phyloP scores from a whole-genome alignment of 768 basidiomycete species.

The Mycena vulgaris region DNA sequence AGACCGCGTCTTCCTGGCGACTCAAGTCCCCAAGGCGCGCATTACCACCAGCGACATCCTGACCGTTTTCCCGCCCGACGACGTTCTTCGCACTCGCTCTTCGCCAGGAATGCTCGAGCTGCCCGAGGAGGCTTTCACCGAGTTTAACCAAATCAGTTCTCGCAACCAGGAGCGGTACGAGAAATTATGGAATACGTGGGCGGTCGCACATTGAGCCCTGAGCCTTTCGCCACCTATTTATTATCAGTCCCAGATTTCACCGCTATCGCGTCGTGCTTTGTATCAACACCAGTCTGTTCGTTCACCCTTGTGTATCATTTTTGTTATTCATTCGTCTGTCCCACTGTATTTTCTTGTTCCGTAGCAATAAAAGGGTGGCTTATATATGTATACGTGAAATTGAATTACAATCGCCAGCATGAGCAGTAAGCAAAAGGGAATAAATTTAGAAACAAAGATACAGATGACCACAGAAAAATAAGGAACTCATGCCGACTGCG shows the following conservation, averaged over 20 bases:
- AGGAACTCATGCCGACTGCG: conserved; percentile 37
- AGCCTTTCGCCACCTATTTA: not conserved
- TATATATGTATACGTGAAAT: no score
- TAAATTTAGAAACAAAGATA: conserved; percentile 29
- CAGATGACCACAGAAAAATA: not conserved
- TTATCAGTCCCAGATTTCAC: conserved; percentile 21
- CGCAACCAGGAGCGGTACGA: conserved; percentile 71
- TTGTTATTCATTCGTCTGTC: not conserved
- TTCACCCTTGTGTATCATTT: conserved; percentile 5
- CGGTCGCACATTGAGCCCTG: conserved; percentile 24
- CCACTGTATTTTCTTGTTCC: conserved; percentile 12
- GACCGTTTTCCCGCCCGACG: conserved; percentile 65
- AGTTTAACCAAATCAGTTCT: conserved; percentile 69
- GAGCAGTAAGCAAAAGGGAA: conserved; percentile 29
- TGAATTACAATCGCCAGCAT: conserved; percentile 28
- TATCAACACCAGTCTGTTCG: conserved; percentile 30
- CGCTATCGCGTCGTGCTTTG: conserved; percentile 36
- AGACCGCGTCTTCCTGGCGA: conserved; percentile 75
- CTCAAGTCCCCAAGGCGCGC: conserved; percentile 72
- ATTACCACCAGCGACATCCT: conserved; percentile 74
- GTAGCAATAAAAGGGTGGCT: conserved; percentile 1
- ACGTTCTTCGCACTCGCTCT: conserved; percentile 49
- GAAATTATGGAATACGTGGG: conserved; percentile 65
- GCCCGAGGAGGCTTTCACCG: conserved; percentile 69
- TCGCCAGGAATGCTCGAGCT: conserved; percentile 76